phyloP scores from a whole-genome alignment of 176 grass and related monocot species.

The Ensete ventricosum region DNA sequence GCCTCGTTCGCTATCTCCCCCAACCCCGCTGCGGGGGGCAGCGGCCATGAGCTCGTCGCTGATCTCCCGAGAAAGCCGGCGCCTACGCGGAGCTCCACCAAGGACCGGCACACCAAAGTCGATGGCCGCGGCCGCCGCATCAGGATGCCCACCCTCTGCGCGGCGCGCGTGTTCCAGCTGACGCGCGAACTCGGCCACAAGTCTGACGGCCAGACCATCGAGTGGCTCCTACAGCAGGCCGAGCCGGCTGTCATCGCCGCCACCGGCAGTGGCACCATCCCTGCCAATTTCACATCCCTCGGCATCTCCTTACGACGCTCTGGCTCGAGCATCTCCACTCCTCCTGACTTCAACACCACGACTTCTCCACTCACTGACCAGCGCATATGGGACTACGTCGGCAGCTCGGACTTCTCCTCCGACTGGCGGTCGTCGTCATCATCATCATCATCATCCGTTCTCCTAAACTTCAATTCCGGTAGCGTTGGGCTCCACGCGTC shows the following conservation, averaged over 20 bases:
- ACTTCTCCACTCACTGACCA: slow-evolving; percentile 27
- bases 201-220: slow-evolving; percentile 95
- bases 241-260: slow-evolving; percentile 93
- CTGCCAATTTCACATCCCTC: slow-evolving; percentile 90
- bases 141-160: slow-evolving; percentile 89
- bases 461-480: slow-evolving; percentile 79
- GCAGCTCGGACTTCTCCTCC: slow-evolving; percentile 39
- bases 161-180: slow-evolving; percentile 90
- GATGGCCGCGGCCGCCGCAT: slow-evolving; percentile 80
- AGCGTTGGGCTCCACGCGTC: slow-evolving; percentile 61
- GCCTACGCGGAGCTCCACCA: slow-evolving; percentile 61
- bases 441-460: slow-evolving; percentile 43
- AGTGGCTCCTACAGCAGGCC: slow-evolving; percentile 97
- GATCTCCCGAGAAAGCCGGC: slow-evolving; percentile 34
- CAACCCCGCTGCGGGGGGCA: background rate
- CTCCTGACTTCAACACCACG: slow-evolving; percentile 34
- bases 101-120: slow-evolving; percentile 95
- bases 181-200: slow-evolving; percentile 94
- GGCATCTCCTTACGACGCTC: slow-evolving; percentile 95
- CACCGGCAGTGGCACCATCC: slow-evolving; percentile 90
- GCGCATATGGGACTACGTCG: slow-evolving; percentile 50
- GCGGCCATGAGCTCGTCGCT: slow-evolving; percentile 20
- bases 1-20: slow-evolving; percentile 24
- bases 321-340: slow-evolving; percentile 65
- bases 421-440: slow-evolving; percentile 49